These are phyloP conservation scores for Mycosphaerella sp. DNA, from an alignment of 2,329 filamentous ascomycete species.

Conservation along the genomic window DNA sequence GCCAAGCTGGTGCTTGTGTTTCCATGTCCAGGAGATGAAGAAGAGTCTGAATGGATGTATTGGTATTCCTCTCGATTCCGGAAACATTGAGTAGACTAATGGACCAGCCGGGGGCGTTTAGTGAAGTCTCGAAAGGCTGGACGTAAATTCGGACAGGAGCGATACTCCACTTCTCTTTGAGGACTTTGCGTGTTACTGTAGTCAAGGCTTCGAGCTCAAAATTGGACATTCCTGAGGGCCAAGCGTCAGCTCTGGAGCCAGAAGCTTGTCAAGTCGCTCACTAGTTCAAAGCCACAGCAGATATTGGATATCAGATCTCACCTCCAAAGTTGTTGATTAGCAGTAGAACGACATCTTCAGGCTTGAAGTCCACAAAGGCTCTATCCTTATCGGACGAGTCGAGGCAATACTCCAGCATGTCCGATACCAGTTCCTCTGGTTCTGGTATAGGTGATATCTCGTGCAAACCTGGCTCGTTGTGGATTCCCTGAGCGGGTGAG, in stretches of 20 bases:
- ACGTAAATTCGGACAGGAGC: constrained; percentile 44
- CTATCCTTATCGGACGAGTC: constrained; percentile 44
- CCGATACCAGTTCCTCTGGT: constrained; percentile 43
- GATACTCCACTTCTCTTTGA: constrained; percentile 46
- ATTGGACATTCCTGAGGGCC: constrained; percentile 32
- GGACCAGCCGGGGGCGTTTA: constrained; percentile 52
- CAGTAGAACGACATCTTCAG: constrained; percentile 41
- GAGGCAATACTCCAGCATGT: constrained; percentile 45
- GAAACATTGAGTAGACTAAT: constrained; percentile 50
- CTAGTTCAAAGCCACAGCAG: neutral
- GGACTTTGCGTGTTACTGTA: constrained; percentile 35
- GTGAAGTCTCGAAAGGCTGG: constrained; percentile 47
- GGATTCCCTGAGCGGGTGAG: constrained; percentile 35
- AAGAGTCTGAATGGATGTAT: constrained; percentile 37
- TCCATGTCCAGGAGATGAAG: constrained; percentile 45
- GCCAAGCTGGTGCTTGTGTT: constrained; percentile 49
- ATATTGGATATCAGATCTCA: neutral
- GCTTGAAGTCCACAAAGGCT: constrained; percentile 44
- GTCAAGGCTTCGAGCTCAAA: constrained; percentile 46
- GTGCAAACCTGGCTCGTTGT: constrained; percentile 46
- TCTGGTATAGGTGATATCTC: constrained; percentile 45
- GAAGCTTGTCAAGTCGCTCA: neutral
- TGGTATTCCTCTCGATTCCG: constrained; percentile 39
- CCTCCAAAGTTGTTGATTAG: constrained; percentile 48
- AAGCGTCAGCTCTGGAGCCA: neutral